Percentiles rank a stretch among this genome's conserved stretches.
phyloP scores from a whole-genome alignment of 2,329 filamentous ascomycete species.

The Fusarium nanum region DNA sequence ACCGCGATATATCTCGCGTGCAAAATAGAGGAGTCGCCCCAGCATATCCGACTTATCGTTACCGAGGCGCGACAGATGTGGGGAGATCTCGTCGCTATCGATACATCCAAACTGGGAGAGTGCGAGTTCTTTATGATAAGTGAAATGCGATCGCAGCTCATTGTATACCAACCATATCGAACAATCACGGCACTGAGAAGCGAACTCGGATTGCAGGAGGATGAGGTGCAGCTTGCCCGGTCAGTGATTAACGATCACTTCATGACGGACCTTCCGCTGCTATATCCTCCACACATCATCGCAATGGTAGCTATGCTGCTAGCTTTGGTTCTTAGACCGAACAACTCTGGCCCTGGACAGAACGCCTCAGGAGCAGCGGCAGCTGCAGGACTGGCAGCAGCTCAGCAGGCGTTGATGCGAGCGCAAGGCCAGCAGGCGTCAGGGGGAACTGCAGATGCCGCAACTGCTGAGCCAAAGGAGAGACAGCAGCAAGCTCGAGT shows the following conservation, averaged over 20 bases:
- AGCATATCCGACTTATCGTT: constrained; percentile 92
- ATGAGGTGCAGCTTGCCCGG: constrained; percentile 82
- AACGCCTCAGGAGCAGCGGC: constrained; percentile 47
- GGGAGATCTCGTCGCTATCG: constrained; percentile 80
- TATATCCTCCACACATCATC: constrained; percentile 87
- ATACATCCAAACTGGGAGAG: constrained; percentile 88
- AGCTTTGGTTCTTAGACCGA: constrained; percentile 82
- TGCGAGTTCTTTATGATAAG: constrained; percentile 94
- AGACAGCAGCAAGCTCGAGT: constrained; percentile 67
- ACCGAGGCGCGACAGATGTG: constrained; percentile 87
- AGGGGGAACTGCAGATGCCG: constrained; percentile 33
- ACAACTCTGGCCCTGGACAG: constrained; percentile 48
- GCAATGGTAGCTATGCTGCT: constrained; percentile 89
- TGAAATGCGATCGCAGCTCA: constrained; percentile 89
- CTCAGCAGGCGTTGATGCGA: constrained; percentile 62
- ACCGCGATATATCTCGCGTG: constrained; percentile 95
- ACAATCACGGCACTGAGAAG: constrained; percentile 77
- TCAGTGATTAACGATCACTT: constrained; percentile 92
- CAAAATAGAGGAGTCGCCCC: constrained; percentile 97
- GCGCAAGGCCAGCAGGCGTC: constrained; percentile 53
- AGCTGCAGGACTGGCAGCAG: constrained; percentile 61
- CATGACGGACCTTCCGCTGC: constrained; percentile 88
- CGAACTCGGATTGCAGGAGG: constrained; percentile 77
- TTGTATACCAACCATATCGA: constrained; percentile 91
- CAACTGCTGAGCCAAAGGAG: constrained; percentile 54